These are phyloP conservation scores for Candida verbasci DNA, from an alignment of 805 yeast genomes.

Conservation along the genomic window DNA sequence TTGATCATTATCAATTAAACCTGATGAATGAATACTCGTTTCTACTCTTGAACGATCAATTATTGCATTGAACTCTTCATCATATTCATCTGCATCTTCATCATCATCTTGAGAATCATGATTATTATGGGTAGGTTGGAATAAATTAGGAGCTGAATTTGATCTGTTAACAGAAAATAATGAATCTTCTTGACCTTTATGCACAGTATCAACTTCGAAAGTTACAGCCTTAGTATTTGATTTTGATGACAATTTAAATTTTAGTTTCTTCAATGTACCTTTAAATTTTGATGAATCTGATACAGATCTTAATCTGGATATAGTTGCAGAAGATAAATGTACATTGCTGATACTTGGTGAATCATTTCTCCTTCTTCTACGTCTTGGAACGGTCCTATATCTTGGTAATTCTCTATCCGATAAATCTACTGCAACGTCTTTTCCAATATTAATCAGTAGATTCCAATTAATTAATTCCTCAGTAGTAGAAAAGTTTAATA, in stretches of 20 bases:
- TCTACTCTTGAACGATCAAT: slow-evolving; percentile 3
- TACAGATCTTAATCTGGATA: slow-evolving; percentile 12
- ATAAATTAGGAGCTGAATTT: slow-evolving; percentile 8
- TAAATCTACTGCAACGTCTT: slow-evolving; percentile 75
- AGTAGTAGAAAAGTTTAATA: slow-evolving; percentile 58
- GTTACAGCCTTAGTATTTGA: not conserved
- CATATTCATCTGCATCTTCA: slow-evolving; percentile 18
- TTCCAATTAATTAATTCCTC: slow-evolving; percentile 79
- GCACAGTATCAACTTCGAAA: too few species aligned
- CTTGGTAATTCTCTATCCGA: slow-evolving; percentile 67
- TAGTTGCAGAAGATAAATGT: not conserved
- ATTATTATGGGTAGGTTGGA: not conserved
- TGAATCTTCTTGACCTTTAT: not conserved
- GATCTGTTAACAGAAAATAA: slow-evolving; percentile 4
- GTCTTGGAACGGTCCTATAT: slow-evolving; percentile 76
- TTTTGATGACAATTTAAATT: slow-evolving; percentile 15
- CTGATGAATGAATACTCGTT: slow-evolving; percentile 6
- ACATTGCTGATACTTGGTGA: not conserved
- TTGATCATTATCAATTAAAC: slow-evolving; percentile 16
- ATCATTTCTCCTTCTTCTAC: slow-evolving; percentile 42
- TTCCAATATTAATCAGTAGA: slow-evolving; percentile 64
- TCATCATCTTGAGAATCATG: slow-evolving; percentile 12
- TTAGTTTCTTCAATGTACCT: slow-evolving; percentile 20
- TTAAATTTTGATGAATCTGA: slow-evolving; percentile 20
- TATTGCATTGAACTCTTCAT: slow-evolving; percentile 14